Base-by-base conservation (phyloP, 2,329 filamentous ascomycete genomes). In the Davidsoniella virescens region DNA sequence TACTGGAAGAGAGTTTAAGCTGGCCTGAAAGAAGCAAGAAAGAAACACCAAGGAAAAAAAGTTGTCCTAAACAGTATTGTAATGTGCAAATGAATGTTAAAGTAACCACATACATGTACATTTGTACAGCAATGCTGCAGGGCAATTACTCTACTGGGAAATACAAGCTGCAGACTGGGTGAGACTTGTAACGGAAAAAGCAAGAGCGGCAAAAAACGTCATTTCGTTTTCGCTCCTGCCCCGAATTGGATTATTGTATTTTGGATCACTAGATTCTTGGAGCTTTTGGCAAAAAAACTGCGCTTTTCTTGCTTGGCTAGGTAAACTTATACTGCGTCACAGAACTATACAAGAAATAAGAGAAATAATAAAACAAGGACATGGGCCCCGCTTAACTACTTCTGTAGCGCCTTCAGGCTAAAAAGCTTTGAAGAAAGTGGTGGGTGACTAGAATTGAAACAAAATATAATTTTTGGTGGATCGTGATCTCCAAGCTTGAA, bases 1-100 rank as follows among this genome's bases (percentile, higher is more conserved):
- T 14, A 20, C 8, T 26, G 42, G 42, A 44, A 44, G 42, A 44
- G 42, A 44, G 42, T 44, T 44, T 44, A 44, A 25, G 42, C 42
- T 44, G 8, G 23, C 18, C 8, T 9, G 29, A 12, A 12, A 33
- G 38, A 41, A 41, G n/a, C 18, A 33, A 12, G 29, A 29, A 9
- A 29, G 38, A 41, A 41, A 41, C 18, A 33, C 29, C 5, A 12
- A 3, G 12, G 2, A 33, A 33, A 33, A 12, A 33, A 33, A 33
- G 29, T 12, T 2, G 29, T 33, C 29, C 29, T 33, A 33, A 33
- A 33, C 10, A 23, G 20, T 5, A 23, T 23, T 23, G 20, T 5
- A 23, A 5, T 5, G 20, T 23, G 20, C 4, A 23, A 23, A 23
- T 23, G 5, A 23, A 23, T 23, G 20, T 23, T 23, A 4, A 23